A percentile compares a stretch with the other conserved stretches of the same genome.
Evolutionary conservation across 192 early-diverging fungal genomes (phyloP).

Genomic region (Backusella tuberculispora): DNA sequence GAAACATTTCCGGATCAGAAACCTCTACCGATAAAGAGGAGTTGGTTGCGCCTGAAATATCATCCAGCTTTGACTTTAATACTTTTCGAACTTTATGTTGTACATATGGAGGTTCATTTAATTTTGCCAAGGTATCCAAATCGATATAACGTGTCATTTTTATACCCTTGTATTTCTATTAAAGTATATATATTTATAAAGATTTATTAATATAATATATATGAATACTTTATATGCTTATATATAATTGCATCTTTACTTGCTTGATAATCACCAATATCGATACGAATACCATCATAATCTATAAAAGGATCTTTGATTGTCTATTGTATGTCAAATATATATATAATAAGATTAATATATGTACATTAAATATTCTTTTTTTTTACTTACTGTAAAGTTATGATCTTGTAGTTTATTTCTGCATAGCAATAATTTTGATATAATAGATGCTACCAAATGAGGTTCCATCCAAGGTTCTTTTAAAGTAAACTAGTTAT

Average conservation of each 20-base stretch:
- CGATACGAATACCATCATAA: slow-evolving; percentile 38
- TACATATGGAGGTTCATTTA: slow-evolving; percentile 40
- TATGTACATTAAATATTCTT: neutral
- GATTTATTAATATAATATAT: neutral
- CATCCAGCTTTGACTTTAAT: slow-evolving; percentile 58
- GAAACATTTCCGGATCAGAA: slow-evolving; percentile 52
- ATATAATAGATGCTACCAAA: slow-evolving; percentile 52
- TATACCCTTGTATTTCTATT: slow-evolving; percentile 37
- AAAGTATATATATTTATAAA: slow-evolving; percentile 15
- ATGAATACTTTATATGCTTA: neutral
- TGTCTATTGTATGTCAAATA: slow-evolving; percentile 33
- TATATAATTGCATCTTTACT: neutral
- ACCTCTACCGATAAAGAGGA: slow-evolving; percentile 39
- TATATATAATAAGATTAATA: neutral
- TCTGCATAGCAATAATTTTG: slow-evolving; percentile 46
- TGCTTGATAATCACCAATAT: slow-evolving; percentile 52
- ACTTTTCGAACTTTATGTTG: slow-evolving; percentile 54
- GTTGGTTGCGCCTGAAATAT: slow-evolving; percentile 49
- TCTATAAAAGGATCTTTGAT: slow-evolving; percentile 59
- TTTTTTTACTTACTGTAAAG: slow-evolving; percentile 44
- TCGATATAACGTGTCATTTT: slow-evolving; percentile 33
- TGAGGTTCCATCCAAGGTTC: slow-evolving; percentile 55
- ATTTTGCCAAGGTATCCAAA: slow-evolving; percentile 38
- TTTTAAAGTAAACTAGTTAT: slow-evolving; percentile 29
- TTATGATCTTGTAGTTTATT: slow-evolving; percentile 51